phyloP scores from a whole-genome alignment of 225 moss, liverwort and hornwort genomes.

The Physcomitrellopsis africana region DNA sequence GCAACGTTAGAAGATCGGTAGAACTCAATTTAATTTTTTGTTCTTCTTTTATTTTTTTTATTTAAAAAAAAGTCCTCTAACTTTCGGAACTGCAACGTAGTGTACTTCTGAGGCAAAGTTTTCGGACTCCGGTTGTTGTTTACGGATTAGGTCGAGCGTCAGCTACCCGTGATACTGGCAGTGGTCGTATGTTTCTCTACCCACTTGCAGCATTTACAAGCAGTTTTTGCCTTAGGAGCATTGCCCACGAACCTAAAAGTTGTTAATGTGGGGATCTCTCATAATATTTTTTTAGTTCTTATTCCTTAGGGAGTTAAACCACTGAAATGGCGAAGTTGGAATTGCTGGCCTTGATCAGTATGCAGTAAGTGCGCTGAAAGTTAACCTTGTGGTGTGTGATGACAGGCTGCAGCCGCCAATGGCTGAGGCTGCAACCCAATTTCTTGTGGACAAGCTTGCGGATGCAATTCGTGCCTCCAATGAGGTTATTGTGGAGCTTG shows the following conservation, averaged over 20 bases:
- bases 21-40: background rate
- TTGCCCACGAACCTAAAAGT: background rate
- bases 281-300: background rate
- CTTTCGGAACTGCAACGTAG: conserved; percentile 14
- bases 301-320: background rate
- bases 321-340: background rate
- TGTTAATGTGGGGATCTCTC: background rate
- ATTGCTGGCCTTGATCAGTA: background rate
- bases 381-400: background rate
- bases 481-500: conserved; percentile 60
- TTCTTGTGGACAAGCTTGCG: conserved; percentile 60
- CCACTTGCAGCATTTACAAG: background rate
- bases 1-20: background rate
- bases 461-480: conserved; percentile 50
- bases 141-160: conserved; percentile 28
- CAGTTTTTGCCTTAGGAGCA: conserved; percentile 4
- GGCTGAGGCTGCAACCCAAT: conserved; percentile 62
- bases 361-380: conserved; percentile 7
- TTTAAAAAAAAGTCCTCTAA: background rate
- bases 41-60: no score
- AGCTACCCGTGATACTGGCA: background rate
- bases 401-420: conserved; percentile 61
- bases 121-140: background rate
- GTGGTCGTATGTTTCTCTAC: background rate
- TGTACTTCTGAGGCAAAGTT: background rate